Conservation (phyloP, 495 filamentous ascomycete genomes). For the Penicillium antarcticum region DNA sequence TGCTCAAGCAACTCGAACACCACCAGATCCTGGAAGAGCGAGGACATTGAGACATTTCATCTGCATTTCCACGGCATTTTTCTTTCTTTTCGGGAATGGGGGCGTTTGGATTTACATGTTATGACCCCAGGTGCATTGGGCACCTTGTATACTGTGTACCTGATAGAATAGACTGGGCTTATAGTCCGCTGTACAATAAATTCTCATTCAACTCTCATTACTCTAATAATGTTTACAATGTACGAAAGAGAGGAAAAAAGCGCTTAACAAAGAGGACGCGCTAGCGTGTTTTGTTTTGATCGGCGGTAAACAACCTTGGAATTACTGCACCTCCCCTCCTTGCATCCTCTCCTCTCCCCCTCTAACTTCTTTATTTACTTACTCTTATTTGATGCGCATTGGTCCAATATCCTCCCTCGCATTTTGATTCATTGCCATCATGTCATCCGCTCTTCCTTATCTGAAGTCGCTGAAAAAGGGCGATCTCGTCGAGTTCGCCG, state of each 20-base stretch:
- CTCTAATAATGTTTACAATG: not conserved
- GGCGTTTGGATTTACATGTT: slow-evolving; percentile 25
- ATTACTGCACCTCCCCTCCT: slow-evolving; percentile 22
- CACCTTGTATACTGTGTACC: slow-evolving; percentile 10
- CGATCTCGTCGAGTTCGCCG: slow-evolving; percentile 72
- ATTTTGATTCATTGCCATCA: slow-evolving; percentile 30
- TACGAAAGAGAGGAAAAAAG: not conserved
- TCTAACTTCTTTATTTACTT: not conserved
- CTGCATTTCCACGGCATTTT: slow-evolving; percentile 8
- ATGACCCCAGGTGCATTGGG: slow-evolving; percentile 2
- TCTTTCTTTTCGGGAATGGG: slow-evolving; percentile 6
- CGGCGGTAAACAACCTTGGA: slow-evolving; percentile 25
- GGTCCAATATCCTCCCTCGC: not conserved
- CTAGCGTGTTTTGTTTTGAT: slow-evolving; percentile 35
- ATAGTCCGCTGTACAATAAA: slow-evolving; percentile 11
- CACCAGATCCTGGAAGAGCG: slow-evolving; percentile 32
- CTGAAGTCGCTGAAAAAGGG: slow-evolving; percentile 80
- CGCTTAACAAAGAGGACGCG: slow-evolving; percentile 15
- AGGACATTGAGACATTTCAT: slow-evolving; percentile 20
- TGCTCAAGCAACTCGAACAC: slow-evolving; percentile 71
- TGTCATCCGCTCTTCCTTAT: slow-evolving; percentile 63
- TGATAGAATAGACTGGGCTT: slow-evolving; percentile 17
- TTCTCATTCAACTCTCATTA: slow-evolving; percentile 1
- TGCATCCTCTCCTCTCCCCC: slow-evolving; percentile 18
- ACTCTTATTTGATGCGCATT: slow-evolving; percentile 19